These are phyloP conservation scores for Amaranthus palmeri DNA, from an alignment of 148 eudicot genomes.

Conservation along the genomic window DNA sequence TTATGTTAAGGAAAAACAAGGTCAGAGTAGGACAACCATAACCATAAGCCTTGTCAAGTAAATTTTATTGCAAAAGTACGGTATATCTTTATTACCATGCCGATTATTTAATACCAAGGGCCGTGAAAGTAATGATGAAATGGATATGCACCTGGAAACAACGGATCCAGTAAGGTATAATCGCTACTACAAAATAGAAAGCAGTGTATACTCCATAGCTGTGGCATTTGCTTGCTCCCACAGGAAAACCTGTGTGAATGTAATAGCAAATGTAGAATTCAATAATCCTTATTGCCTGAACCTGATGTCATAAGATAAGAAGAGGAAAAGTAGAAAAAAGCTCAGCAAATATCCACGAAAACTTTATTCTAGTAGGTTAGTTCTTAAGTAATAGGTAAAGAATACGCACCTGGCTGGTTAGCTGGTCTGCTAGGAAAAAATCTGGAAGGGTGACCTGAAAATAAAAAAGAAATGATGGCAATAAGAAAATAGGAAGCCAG, in stretches of 20 bases:
- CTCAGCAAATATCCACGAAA: conserved; percentile 5
- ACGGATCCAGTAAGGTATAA: conserved; percentile 77
- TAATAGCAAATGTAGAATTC: conserved; percentile 58
- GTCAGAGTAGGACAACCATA: no score
- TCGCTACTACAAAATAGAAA: conserved; percentile 66
- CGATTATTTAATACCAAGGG: background rate
- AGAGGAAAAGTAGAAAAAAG: background rate
- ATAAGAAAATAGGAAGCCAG: background rate
- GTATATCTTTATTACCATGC: no score
- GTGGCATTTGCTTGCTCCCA: conserved; percentile 42
- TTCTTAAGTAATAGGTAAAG: background rate
- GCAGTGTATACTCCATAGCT: conserved; percentile 42
- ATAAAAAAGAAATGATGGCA: background rate
- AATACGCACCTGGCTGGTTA: conserved; percentile 55
- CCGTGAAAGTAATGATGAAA: background rate
- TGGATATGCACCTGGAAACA: conserved; percentile 60
- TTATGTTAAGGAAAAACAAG: no score
- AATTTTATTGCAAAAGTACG: no score
- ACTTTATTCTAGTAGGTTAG: background rate
- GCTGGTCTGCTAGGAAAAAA: conserved; percentile 61
- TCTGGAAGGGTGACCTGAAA: conserved; percentile 55
- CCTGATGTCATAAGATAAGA: conserved; percentile 16
- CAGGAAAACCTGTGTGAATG: conserved; percentile 28
- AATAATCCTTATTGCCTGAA: conserved; percentile 45
- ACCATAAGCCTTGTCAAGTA: no score